Conservation (phyloP, 2,329 filamentous ascomycete genomes). For the Plenodomus biglobosus region DNA sequence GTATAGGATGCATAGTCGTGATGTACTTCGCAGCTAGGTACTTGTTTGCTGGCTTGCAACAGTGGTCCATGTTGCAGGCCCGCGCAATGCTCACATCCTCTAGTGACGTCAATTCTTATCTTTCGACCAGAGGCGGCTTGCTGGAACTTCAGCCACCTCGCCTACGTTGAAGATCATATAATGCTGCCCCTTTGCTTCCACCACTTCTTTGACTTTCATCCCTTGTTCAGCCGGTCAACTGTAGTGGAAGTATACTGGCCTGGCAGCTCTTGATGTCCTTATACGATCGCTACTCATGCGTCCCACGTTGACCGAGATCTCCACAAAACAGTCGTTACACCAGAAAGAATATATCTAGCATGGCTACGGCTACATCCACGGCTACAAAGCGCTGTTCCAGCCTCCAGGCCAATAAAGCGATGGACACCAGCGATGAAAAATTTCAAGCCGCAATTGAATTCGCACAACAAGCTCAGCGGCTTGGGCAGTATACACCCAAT, state of each 20-base stretch:
- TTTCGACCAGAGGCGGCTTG: not conserved
- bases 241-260: not conserved
- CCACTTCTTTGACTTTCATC: not conserved
- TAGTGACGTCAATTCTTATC: not conserved
- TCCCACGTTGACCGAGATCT: slow-evolving; percentile 19
- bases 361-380: slow-evolving; percentile 25
- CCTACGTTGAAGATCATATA: not conserved
- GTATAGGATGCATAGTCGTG: not conserved
- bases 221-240: not conserved
- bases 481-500: slow-evolving; percentile 46
- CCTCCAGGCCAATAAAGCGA: slow-evolving; percentile 19
- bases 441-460: slow-evolving; percentile 57
- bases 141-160: not conserved
- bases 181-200: not conserved
- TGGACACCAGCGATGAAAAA: slow-evolving; percentile 30
- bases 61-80: not conserved
- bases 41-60: not conserved
- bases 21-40: no score
- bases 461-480: slow-evolving; percentile 58
- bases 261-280: not conserved
- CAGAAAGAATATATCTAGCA: slow-evolving; percentile 16
- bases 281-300: not conserved
- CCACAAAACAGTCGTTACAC: slow-evolving; percentile 24
- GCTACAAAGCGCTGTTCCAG: slow-evolving; percentile 15
- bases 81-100: not conserved